phyloP scores from a whole-genome alignment of 805 yeast species.

The Candida sphagnicola region DNA sequence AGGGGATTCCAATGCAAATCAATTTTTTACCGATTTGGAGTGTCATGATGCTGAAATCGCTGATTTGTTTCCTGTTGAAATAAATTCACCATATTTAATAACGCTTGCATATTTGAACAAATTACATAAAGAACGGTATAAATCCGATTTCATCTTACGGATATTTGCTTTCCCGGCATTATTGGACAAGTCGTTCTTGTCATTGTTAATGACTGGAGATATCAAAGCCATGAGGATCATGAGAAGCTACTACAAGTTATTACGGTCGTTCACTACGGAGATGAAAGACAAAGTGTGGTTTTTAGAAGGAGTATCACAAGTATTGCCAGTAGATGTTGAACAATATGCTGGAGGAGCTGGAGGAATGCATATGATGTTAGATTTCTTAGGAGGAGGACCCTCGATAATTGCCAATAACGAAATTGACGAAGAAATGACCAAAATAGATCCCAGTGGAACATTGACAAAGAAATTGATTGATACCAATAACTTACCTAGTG shows the following conservation, averaged over 20 bases:
- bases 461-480: slow-evolving; percentile 48
- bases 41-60: slow-evolving; percentile 85
- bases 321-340: slow-evolving; percentile 88
- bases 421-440: slow-evolving; percentile 35
- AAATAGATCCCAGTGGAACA: slow-evolving; percentile 41
- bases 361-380: slow-evolving; percentile 90
- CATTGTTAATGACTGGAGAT: slow-evolving; percentile 80
- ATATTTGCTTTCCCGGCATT: slow-evolving; percentile 93
- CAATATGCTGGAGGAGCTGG: slow-evolving; percentile 84
- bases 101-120: slow-evolving; percentile 84
- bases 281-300: slow-evolving; percentile 93
- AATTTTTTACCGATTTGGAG: slow-evolving; percentile 52
- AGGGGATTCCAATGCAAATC: slow-evolving; percentile 17
- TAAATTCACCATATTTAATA: slow-evolving; percentile 80
- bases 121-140: slow-evolving; percentile 73
- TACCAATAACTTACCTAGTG: slow-evolving; percentile 55
- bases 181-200: slow-evolving; percentile 74
- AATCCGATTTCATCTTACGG: slow-evolving; percentile 80
- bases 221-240: slow-evolving; percentile 84
- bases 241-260: slow-evolving; percentile 79
- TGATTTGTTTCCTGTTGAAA: slow-evolving; percentile 82
- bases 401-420: slow-evolving; percentile 35
- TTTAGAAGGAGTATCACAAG: slow-evolving; percentile 84
- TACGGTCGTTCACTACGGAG: slow-evolving; percentile 78
- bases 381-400: slow-evolving; percentile 71